Evolutionary conservation across 306 rosid species (phyloP).

Genomic region (Quercus berberidifolia): DNA sequence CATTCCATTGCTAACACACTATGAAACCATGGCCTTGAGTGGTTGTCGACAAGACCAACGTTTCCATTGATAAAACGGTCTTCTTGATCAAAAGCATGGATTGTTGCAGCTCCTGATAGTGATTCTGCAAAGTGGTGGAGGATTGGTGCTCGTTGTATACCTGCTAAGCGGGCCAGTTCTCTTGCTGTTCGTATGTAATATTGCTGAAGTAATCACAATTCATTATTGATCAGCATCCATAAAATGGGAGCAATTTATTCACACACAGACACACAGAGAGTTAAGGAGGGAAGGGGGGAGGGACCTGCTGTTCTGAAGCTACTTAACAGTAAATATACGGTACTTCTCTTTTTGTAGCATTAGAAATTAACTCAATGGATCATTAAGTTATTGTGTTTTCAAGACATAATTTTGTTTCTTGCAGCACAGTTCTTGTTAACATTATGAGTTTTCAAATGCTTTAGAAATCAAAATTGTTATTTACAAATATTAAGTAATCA

Average conservation of each 20-base stretch:
- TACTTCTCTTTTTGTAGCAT: background rate
- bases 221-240: constrained; percentile 8
- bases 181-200: constrained; percentile 93
- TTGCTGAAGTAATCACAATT: constrained; percentile 43
- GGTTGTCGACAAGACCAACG: constrained; percentile 61
- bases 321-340: background rate
- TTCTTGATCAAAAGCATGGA: constrained; percentile 86
- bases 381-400: background rate
- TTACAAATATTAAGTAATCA: background rate
- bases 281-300: background rate
- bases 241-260: too few relatives aligned
- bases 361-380: background rate
- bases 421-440: background rate
- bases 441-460: background rate
- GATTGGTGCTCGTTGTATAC: constrained; percentile 79
- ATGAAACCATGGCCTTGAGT: constrained; percentile 95
- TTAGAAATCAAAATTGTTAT: background rate
- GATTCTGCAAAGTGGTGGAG: constrained; percentile 94
- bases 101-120: constrained; percentile 79
- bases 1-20: constrained; percentile 95
- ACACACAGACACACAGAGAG: too few relatives aligned
- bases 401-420: background rate
- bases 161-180: constrained; percentile 86
- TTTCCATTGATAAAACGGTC: constrained; percentile 59
- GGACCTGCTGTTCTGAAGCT: background rate